Conservation (phyloP, 1,284 basidiomycete species). For the Pseudozyma sp. region DNA sequence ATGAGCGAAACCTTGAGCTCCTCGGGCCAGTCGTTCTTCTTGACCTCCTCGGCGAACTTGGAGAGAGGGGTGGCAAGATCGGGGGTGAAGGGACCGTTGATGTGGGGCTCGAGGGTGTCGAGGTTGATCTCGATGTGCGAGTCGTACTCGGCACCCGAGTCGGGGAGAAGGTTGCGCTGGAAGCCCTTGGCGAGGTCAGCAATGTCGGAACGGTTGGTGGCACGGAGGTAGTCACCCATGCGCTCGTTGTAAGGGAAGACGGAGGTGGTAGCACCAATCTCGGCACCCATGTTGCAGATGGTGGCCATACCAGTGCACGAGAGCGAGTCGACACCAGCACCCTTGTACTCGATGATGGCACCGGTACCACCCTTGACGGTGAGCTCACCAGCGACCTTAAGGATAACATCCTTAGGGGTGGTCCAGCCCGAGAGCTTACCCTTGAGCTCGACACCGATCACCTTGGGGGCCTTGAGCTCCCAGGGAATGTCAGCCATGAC, state of each 20-base stretch:
- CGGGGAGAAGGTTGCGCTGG: conserved; percentile 90
- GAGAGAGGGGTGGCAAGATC: conserved; percentile 76
- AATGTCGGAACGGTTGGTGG: conserved; percentile 89
- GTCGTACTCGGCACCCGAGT: conserved; percentile 92
- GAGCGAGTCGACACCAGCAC: conserved; percentile 86
- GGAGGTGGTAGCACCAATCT: conserved; percentile 98
- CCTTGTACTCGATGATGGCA: conserved; percentile 70
- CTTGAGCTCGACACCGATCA: conserved; percentile 95
- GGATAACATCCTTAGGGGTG: conserved; percentile 79
- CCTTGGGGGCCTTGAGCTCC: conserved; percentile 99
- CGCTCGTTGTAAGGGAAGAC: conserved; percentile 98
- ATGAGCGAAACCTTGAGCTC: conserved; percentile 98
- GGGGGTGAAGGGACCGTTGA: conserved; percentile 91
- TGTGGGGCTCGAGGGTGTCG: conserved; percentile 95
- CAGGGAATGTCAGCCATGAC: conserved; percentile 97
- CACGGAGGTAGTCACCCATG: conserved; percentile 91
- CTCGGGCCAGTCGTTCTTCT: conserved; percentile 95
- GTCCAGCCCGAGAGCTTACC: conserved; percentile 98
- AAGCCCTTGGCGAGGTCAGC: conserved; percentile 90
- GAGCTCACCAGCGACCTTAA: conserved; percentile 68
- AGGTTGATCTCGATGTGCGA: conserved; percentile 94
- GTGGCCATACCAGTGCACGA: conserved; percentile 99
- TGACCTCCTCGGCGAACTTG: conserved; percentile 90
- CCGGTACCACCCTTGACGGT: conserved; percentile 69
- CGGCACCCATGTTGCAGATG: conserved; percentile 99